Percentiles rank a stretch among this genome's conserved stretches.
Evolutionary conservation across 164 flowering plant genomes (phyloP).

Genomic region (Chloranthus sessilifolius): DNA sequence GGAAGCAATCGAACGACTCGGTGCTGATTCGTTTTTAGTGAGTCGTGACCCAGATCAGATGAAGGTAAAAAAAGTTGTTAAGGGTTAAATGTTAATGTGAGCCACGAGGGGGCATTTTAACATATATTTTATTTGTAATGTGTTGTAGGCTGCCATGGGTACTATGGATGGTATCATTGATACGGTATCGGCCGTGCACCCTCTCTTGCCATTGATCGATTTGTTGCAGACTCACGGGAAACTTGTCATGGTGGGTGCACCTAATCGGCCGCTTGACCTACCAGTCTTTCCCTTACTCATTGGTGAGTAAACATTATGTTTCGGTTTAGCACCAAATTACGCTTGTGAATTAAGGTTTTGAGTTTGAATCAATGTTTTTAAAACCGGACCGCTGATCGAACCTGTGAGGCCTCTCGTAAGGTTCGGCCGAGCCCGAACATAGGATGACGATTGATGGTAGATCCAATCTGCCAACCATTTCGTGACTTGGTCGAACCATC

Average conservation of each 20-base stretch:
- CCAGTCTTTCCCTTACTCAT: slow-evolving; percentile 31
- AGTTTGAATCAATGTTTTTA: too few species aligned
- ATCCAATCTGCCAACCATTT: too few species aligned
- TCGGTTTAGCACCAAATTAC: too few species aligned
- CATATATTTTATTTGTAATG: neutral
- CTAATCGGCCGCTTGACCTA: slow-evolving; percentile 40
- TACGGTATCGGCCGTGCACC: slow-evolving; percentile 45
- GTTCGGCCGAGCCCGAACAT: too few species aligned
- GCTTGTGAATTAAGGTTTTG: too few species aligned
- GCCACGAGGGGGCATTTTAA: neutral
- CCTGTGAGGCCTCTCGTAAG: too few species aligned
- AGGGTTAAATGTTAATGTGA: neutral
- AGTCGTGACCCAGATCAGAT: slow-evolving; percentile 30
- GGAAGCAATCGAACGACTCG: slow-evolving; percentile 27
- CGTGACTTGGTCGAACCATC: too few species aligned
- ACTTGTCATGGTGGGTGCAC: slow-evolving; percentile 46
- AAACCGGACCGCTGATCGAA: too few species aligned
- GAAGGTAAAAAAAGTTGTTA: slow-evolving; percentile 30
- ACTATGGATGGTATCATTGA: slow-evolving; percentile 48
- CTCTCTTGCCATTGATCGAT: slow-evolving; percentile 34
- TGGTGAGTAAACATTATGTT: slow-evolving; percentile 33
- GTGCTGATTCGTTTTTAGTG: slow-evolving; percentile 13
- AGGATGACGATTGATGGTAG: too few species aligned
- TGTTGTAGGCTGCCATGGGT: slow-evolving; percentile 32
- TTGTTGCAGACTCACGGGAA: slow-evolving; percentile 43